phyloP scores from a whole-genome alignment of 164 flowering plant species.

The Warburgia ugandensis region DNA sequence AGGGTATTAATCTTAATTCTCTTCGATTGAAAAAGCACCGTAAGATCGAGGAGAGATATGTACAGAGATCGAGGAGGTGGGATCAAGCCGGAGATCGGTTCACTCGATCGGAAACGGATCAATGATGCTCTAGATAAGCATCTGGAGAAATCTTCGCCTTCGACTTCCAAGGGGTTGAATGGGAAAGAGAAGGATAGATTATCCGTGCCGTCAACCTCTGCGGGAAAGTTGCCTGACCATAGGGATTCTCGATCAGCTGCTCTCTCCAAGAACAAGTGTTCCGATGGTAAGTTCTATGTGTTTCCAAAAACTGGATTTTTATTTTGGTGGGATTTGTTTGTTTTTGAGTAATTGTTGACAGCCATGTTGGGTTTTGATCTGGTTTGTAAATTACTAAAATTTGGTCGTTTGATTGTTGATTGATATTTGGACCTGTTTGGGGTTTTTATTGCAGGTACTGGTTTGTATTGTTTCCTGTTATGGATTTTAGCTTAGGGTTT shows the following conservation, averaged over 20 bases:
- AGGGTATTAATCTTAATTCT: constrained; percentile 9
- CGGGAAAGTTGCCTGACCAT: constrained; percentile 36
- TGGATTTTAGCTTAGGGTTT: too few species aligned
- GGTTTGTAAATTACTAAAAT: too few species aligned
- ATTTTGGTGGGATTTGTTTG: too few species aligned
- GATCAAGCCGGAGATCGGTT: constrained; percentile 18
- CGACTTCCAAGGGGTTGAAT: constrained; percentile 44
- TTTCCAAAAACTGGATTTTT: too few species aligned
- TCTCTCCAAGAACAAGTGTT: constrained; percentile 37
- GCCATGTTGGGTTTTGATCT: too few species aligned
- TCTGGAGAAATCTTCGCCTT: constrained; percentile 67
- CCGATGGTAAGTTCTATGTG: constrained; percentile 47
- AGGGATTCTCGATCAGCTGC: constrained; percentile 33
- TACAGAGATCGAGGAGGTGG: constrained; percentile 40
- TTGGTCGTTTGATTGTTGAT: too few species aligned
- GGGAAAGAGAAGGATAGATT: constrained; percentile 36
- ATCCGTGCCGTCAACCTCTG: constrained; percentile 27
- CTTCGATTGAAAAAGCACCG: neutral
- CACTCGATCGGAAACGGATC: constrained; percentile 65
- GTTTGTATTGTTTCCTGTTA: too few species aligned
- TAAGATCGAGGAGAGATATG: constrained; percentile 22
- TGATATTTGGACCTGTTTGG: too few species aligned
- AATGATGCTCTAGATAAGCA: constrained; percentile 71
- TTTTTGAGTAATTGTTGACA: too few species aligned
- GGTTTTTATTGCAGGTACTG: too few species aligned